phyloP scores from a whole-genome alignment of 2,329 filamentous ascomycete genomes.

The Hymenoscyphus salicellus region DNA sequence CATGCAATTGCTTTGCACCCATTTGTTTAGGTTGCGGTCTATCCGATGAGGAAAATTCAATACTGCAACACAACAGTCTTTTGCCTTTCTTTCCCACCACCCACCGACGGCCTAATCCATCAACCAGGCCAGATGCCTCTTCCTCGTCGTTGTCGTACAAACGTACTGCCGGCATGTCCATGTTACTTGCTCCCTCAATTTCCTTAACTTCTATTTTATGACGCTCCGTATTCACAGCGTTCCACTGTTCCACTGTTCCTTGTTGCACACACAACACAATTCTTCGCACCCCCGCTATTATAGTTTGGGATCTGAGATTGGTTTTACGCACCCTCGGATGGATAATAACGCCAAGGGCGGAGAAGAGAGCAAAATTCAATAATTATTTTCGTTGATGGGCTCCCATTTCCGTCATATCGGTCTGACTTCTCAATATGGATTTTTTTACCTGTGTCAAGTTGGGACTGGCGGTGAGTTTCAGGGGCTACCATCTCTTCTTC shows the following conservation, averaged over 20 bases:
- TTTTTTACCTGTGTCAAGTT: conserved; percentile 5
- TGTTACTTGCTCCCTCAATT: background rate
- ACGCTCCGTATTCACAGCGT: background rate
- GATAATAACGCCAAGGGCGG: background rate
- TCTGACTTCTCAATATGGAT: background rate
- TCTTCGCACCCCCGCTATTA: conserved; percentile 5
- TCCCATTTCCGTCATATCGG: background rate
- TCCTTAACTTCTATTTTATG: background rate
- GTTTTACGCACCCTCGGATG: conserved; percentile 9
- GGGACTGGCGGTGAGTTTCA: conserved; percentile 31
- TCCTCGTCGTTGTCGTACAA: conserved; percentile 8
- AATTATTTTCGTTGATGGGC: background rate
- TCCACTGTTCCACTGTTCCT: background rate
- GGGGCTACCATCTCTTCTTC: conserved; percentile 11
- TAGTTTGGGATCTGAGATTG: conserved; percentile 1
- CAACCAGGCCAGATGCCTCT: conserved; percentile 10
- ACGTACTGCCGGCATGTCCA: conserved; percentile 5
- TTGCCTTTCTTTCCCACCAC: background rate
- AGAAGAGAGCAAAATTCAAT: background rate
- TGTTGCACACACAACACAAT: conserved; percentile 14
- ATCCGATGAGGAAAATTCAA: conserved; percentile 8
- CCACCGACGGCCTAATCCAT: background rate
- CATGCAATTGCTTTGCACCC: no score
- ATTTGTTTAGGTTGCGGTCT: conserved; percentile 3
- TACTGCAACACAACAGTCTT: conserved; percentile 15